A percentile compares a stretch with the other conserved stretches of the same genome.
Evolutionary conservation across 2,329 filamentous ascomycete genomes (phyloP).

Genomic region (Pseudophaeomoniella oleicola): DNA sequence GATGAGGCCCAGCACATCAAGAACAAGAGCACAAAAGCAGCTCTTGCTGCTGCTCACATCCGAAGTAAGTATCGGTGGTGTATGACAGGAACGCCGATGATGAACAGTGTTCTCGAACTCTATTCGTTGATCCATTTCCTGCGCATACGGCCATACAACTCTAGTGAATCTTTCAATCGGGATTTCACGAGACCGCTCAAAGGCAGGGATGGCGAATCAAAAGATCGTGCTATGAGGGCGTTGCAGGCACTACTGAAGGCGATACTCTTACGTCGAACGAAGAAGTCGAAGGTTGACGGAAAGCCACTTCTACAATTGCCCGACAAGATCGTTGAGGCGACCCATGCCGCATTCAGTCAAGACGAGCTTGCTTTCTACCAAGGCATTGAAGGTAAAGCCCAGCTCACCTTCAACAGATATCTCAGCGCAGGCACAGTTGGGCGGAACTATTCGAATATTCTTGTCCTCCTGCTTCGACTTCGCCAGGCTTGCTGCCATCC

Average conservation of each 20-base stretch:
- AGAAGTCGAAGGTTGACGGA: slow-evolving; percentile 64
- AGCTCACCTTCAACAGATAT: slow-evolving; percentile 63
- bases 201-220: slow-evolving; percentile 15
- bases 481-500: slow-evolving; percentile 71
- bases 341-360: slow-evolving; percentile 50
- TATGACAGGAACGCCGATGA: slow-evolving; percentile 74
- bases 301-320: slow-evolving; percentile 59
- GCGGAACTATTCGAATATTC: slow-evolving; percentile 62
- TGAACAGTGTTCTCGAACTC: slow-evolving; percentile 69
- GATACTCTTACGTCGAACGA: slow-evolving; percentile 69
- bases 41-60: slow-evolving; percentile 45
- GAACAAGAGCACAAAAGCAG: slow-evolving; percentile 50
- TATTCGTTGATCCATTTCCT: slow-evolving; percentile 67
- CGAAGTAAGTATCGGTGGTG: slow-evolving; percentile 53
- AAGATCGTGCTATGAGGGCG: slow-evolving; percentile 46
- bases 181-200: slow-evolving; percentile 40
- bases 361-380: slow-evolving; percentile 53
- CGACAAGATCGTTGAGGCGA: slow-evolving; percentile 45
- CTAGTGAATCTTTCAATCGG: slow-evolving; percentile 45
- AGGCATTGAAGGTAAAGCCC: slow-evolving; percentile 50
- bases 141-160: slow-evolving; percentile 58
- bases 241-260: slow-evolving; percentile 65
- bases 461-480: slow-evolving; percentile 67
- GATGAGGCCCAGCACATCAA: slow-evolving; percentile 76
- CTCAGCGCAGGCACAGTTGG: slow-evolving; percentile 49